Percentiles rank a stretch among this genome's conserved stretches.
phyloP scores from a whole-genome alignment of 2,329 filamentous ascomycete genomes.

The Exophiala dermatitidis region DNA sequence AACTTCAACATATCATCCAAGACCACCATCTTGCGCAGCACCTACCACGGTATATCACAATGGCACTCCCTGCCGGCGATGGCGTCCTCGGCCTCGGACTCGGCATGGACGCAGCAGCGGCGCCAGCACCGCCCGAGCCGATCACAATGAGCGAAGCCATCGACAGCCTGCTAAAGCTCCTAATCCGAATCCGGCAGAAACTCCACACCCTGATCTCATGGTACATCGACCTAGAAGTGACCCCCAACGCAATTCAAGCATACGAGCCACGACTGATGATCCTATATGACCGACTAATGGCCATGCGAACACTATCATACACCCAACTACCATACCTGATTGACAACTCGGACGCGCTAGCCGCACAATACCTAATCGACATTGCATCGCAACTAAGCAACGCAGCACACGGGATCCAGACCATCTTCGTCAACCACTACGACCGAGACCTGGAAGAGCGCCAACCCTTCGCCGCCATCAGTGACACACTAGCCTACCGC shows the following conservation, averaged over 20 bases:
- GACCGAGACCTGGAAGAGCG: conserved; percentile 22
- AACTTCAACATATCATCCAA: too few relatives aligned
- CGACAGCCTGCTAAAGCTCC: conserved; percentile 12
- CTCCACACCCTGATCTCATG: conserved; percentile 25
- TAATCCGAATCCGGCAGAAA: conserved; percentile 21
- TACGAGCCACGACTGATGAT: conserved; percentile 27
- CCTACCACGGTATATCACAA: neutral
- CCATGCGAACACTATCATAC: conserved; percentile 17
- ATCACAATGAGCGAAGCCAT: conserved; percentile 22
- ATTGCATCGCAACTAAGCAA: conserved; percentile 23
- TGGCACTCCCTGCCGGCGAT: neutral
- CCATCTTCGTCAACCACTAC: conserved; percentile 25
- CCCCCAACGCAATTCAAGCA: conserved; percentile 22
- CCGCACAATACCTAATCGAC: conserved; percentile 16
- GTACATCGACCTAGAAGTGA: conserved; percentile 25
- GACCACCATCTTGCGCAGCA: too few relatives aligned
- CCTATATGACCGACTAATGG: conserved; percentile 16
- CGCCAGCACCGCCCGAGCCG: conserved; percentile 13
- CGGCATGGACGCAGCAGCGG: neutral
- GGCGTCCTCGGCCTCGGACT: neutral
- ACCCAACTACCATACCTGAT: conserved; percentile 21
- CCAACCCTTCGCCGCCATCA: conserved; percentile 21
- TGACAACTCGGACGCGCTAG: conserved; percentile 19
- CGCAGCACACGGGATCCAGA: conserved; percentile 22
- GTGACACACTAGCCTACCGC: conserved; percentile 20